Conservation (phyloP, 352 stramenopile species). For the Pythium sukuiense region DNA sequence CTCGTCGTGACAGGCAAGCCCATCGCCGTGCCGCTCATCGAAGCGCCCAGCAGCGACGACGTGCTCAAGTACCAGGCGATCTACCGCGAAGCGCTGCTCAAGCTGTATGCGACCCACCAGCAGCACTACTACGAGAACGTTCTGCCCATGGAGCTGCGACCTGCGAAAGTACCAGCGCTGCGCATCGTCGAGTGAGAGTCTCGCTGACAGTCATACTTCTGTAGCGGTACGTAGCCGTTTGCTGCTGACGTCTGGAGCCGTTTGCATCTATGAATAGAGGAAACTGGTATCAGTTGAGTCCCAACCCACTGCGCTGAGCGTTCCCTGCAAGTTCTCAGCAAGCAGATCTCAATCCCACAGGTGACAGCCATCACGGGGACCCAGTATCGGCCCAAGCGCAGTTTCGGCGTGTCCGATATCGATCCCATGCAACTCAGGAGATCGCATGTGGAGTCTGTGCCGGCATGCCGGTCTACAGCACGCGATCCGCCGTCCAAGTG, state of each 20-base stretch:
- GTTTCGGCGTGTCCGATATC: not conserved
- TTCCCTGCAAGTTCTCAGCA: not conserved
- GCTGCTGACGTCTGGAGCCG: not conserved
- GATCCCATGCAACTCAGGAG: not conserved
- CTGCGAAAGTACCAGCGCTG: constrained; percentile 27
- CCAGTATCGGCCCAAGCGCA: not conserved
- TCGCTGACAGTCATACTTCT: not conserved
- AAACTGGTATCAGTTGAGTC: not conserved
- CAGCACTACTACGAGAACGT: constrained; percentile 42
- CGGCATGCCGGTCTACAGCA: not conserved
- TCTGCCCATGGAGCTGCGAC: constrained; percentile 31
- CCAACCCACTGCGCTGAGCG: not conserved
- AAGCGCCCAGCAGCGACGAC: constrained; percentile 39
- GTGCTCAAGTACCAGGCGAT: constrained; percentile 45
- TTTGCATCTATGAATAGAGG: not conserved
- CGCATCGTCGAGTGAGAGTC: constrained; percentile 33
- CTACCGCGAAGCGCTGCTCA: constrained; percentile 43
- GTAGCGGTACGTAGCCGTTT: not conserved
- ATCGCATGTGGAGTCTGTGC: not conserved
- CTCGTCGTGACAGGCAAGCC: constrained; percentile 44
- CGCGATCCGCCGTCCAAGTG: not conserved
- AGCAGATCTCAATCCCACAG: not conserved
- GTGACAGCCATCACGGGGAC: not conserved
- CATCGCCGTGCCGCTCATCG: constrained; percentile 43
- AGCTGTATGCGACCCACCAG: constrained; percentile 55